These are phyloP conservation scores for Rhodotorula sp. DNA, from an alignment of 1,284 basidiomycete species.

Conservation along the genomic window DNA sequence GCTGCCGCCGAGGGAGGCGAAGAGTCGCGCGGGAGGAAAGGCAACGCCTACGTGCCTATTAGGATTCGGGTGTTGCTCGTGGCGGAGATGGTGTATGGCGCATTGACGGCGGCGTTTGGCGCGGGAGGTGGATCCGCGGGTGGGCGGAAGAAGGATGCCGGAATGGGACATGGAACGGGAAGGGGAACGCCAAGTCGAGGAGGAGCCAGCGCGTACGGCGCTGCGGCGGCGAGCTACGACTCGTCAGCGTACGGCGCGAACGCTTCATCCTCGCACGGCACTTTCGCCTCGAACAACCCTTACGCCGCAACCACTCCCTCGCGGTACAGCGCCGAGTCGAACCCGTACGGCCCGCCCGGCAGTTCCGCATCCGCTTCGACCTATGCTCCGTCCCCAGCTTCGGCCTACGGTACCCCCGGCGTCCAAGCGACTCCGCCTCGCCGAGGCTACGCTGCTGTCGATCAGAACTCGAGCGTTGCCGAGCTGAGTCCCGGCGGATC, in stretches of 20 bases:
- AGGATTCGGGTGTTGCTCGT: constrained; percentile 69
- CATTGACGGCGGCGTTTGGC: constrained; percentile 60
- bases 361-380: not conserved
- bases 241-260: too few species aligned
- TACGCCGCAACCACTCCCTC: not conserved
- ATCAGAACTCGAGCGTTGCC: not conserved
- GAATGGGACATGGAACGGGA: constrained; percentile 20
- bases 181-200: not conserved
- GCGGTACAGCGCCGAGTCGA: constrained; percentile 6
- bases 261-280: too few species aligned
- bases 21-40: constrained; percentile 57
- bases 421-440: constrained; percentile 12
- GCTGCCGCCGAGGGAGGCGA: constrained; percentile 40
- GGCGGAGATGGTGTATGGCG: constrained; percentile 71
- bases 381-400: not conserved
- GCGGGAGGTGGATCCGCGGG: constrained; percentile 16
- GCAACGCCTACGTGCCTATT: constrained; percentile 65
- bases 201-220: constrained; percentile 5
- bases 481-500: too few species aligned
- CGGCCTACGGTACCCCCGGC: not conserved
- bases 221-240: too few species aligned
- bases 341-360: constrained; percentile 4
- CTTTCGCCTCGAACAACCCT: too few species aligned
- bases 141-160: constrained; percentile 38
- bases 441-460: constrained; percentile 7